Evolutionary conservation across 1,284 basidiomycete genomes (phyloP).

Genomic region (Ustilago lituana): DNA sequence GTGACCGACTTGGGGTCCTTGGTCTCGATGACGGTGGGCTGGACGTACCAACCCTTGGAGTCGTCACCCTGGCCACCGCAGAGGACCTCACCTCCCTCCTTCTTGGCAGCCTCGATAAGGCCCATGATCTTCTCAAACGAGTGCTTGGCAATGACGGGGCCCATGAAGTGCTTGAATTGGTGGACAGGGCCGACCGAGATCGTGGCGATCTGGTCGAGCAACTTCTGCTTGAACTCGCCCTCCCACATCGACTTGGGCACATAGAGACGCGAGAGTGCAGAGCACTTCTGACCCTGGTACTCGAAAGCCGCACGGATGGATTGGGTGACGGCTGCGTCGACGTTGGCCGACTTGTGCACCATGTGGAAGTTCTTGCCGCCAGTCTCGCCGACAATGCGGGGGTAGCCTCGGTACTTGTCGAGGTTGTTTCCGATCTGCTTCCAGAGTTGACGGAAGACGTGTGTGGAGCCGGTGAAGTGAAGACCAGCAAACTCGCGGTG

Average conservation of each 20-base stretch:
- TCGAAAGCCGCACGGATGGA: slow-evolving; percentile 90
- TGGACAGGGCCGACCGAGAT: slow-evolving; percentile 84
- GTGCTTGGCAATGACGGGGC: slow-evolving; percentile 88
- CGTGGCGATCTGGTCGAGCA: slow-evolving; percentile 79
- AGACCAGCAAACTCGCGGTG: slow-evolving; percentile 85
- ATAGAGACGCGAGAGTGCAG: slow-evolving; percentile 89
- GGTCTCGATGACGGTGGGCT: slow-evolving; percentile 93
- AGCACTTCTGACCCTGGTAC: slow-evolving; percentile 99
- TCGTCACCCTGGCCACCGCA: slow-evolving; percentile 85
- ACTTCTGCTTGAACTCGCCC: slow-evolving; percentile 82
- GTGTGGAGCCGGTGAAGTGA: slow-evolving; percentile 96
- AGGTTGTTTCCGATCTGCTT: slow-evolving; percentile 87
- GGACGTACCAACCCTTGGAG: slow-evolving; percentile 90
- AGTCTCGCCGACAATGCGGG: slow-evolving; percentile 89
- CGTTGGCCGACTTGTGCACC: slow-evolving; percentile 85
- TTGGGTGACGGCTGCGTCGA: slow-evolving; percentile 88
- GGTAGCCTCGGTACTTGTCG: slow-evolving; percentile 79
- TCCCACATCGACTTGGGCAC: slow-evolving; percentile 88
- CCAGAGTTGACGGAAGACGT: slow-evolving; percentile 89
- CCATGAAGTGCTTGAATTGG: slow-evolving; percentile 88
- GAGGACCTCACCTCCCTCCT: slow-evolving; percentile 85
- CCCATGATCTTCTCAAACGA: slow-evolving; percentile 88
- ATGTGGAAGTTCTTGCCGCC: slow-evolving; percentile 99
- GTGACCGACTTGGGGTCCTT: slow-evolving; percentile 90
- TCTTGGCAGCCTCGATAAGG: slow-evolving; percentile 88